phyloP scores from a whole-genome alignment of 108 stramenopile species.

The Nannochloropsis oceanica region DNA sequence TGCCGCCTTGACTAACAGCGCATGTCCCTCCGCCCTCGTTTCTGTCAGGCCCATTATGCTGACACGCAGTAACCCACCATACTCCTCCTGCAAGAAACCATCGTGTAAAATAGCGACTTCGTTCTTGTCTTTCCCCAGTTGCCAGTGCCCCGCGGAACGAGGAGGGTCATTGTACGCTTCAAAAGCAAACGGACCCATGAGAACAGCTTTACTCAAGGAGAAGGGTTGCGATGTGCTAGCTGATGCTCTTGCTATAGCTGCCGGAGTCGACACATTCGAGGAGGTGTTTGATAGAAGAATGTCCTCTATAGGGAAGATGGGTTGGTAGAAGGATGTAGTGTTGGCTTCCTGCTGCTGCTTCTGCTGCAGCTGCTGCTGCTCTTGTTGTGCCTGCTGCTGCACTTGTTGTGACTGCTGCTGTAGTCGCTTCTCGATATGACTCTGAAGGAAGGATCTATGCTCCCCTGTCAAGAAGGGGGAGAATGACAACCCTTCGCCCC shows the following conservation, averaged over 20 bases:
- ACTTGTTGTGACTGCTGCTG: too few relatives aligned
- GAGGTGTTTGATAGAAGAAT: not conserved
- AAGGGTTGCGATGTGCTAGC: not conserved
- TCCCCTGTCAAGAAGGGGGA: too few relatives aligned
- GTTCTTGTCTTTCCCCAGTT: not conserved
- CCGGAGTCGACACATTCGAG: not conserved
- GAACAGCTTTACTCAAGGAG: not conserved
- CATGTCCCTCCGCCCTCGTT: not conserved
- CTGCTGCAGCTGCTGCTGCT: too few relatives aligned
- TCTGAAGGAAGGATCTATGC: too few relatives aligned
- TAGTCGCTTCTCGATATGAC: too few relatives aligned
- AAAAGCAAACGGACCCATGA: not conserved
- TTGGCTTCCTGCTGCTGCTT: too few relatives aligned
- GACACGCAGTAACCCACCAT: not conserved
- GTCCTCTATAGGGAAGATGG: too few relatives aligned
- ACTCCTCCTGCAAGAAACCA: not conserved
- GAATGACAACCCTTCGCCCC: too few relatives aligned
- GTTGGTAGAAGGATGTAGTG: too few relatives aligned
- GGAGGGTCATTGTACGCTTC: not conserved
- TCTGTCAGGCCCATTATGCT: not conserved
- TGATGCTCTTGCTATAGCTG: not conserved
- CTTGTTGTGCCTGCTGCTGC: too few relatives aligned
- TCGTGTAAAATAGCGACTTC: not conserved
- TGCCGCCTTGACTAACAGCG: not conserved
- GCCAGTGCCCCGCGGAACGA: not conserved